Conservation (phyloP, 2,329 filamentous ascomycete genomes). For the Claviceps capensis region DNA sequence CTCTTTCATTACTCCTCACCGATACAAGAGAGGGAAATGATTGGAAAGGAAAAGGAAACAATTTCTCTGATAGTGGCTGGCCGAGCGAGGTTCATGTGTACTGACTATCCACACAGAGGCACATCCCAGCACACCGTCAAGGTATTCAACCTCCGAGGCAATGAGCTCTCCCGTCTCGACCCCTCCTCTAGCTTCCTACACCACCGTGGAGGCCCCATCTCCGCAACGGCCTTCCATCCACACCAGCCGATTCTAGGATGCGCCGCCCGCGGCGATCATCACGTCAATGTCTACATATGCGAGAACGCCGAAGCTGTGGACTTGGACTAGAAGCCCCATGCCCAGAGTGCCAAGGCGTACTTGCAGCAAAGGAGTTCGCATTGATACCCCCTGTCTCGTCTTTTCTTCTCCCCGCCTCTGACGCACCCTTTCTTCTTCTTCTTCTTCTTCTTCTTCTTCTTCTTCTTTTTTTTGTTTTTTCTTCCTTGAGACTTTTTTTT, state of each 20-base stretch:
- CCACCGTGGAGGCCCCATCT: conserved; percentile 68
- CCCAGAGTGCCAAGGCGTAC: conserved; percentile 1
- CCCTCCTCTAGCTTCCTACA: conserved; percentile 82
- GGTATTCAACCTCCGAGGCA: conserved; percentile 79
- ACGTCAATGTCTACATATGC: conserved; percentile 79
- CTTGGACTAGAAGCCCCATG: conserved; percentile 14
- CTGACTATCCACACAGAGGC: conserved; percentile 40
- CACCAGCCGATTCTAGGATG: conserved; percentile 85
- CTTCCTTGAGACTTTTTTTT: too few species aligned
- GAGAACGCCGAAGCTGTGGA: conserved; percentile 30
- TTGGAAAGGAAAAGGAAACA: too few species aligned
- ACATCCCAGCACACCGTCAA: conserved; percentile 81
- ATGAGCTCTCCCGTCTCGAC: conserved; percentile 68
- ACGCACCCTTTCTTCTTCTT: not conserved
- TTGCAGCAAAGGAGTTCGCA: not conserved
- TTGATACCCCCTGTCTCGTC: not conserved
- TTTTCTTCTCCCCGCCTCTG: not conserved
- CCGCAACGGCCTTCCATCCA: conserved; percentile 86
- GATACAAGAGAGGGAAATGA: too few species aligned
- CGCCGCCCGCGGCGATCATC: conserved; percentile 72
- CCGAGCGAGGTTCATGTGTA: too few species aligned
- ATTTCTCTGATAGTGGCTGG: too few species aligned
- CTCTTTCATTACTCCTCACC: not conserved
- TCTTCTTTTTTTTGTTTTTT: too few species aligned
- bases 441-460: not conserved